These are phyloP conservation scores for Coprinopsis strossmayeri DNA, from an alignment of 768 basidiomycete species.

Conservation along the genomic window DNA sequence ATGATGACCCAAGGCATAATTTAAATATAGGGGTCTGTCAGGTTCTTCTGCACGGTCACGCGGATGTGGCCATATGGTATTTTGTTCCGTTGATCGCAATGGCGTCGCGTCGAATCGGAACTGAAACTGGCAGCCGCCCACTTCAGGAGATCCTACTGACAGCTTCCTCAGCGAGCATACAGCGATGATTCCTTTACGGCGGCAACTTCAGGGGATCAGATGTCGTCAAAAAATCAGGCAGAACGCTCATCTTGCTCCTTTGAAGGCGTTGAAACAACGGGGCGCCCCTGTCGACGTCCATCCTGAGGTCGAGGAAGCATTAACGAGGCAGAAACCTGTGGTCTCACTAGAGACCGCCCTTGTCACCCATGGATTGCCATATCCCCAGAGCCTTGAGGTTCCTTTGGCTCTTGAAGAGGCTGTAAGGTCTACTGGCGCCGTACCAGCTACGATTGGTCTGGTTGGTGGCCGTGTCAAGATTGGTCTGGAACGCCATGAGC, in stretches of 20 bases:
- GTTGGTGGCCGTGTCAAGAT: constrained; percentile 82
- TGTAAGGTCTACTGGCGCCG: constrained; percentile 66
- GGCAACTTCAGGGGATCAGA: neutral
- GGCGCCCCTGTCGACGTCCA: constrained; percentile 56
- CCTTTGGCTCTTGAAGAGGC: constrained; percentile 67
- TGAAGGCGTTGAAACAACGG: constrained; percentile 1
- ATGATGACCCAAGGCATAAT: neutral
- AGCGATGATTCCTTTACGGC: constrained; percentile 1
- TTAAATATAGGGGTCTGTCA: too few relatives aligned
- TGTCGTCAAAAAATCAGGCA: neutral
- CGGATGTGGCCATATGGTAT: too few relatives aligned
- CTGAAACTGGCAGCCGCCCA: too few relatives aligned
- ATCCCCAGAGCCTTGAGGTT: constrained; percentile 68
- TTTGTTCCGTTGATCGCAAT: too few relatives aligned
- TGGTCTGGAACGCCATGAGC: constrained; percentile 59
- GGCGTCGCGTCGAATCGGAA: too few relatives aligned
- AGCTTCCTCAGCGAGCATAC: too few relatives aligned
- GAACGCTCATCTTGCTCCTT: neutral
- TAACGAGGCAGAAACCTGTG: constrained; percentile 56
- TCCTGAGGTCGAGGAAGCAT: constrained; percentile 80
- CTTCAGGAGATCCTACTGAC: too few relatives aligned
- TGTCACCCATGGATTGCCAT: constrained; percentile 89
- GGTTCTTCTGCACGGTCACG: too few relatives aligned
- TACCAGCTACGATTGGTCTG: constrained; percentile 89
- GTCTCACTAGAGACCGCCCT: constrained; percentile 92